Evolutionary conservation across 2,329 filamentous ascomycete genomes (phyloP).

Genomic region (Xylaria sp.): DNA sequence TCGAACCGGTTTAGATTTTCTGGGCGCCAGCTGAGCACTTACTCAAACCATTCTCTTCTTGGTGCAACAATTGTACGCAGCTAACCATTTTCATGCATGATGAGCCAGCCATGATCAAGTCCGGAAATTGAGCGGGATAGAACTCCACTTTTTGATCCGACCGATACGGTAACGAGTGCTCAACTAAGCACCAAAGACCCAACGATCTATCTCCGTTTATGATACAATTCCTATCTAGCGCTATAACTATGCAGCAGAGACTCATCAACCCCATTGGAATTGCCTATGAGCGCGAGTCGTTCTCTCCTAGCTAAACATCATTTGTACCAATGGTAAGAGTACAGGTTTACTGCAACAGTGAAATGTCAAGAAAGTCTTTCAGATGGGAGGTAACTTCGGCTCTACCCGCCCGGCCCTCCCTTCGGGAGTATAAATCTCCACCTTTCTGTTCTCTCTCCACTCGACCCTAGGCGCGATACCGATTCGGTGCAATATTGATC

Average conservation of each 20-base stretch:
- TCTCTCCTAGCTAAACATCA: not conserved
- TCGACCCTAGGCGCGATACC: conserved; percentile 12
- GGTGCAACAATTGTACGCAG: conserved; percentile 21
- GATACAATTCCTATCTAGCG: not conserved
- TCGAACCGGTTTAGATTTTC: conserved; percentile 25
- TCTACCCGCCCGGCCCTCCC: conserved; percentile 23
- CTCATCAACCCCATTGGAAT: not conserved
- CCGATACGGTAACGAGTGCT: conserved; percentile 19
- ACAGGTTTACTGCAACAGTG: not conserved
- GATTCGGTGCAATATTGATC: conserved; percentile 30
- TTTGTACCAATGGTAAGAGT: not conserved
- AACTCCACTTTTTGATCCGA: conserved; percentile 26
- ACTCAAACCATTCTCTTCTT: conserved; percentile 28
- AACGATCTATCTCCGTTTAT: not conserved
- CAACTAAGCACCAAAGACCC: not conserved
- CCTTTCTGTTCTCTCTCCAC: not conserved
- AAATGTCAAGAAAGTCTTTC: not conserved
- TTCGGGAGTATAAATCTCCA: conserved; percentile 6
- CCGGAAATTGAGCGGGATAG: conserved; percentile 28
- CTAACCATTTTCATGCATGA: conserved; percentile 30
- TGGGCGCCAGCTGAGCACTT: conserved; percentile 30
- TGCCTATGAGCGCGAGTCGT: not conserved
- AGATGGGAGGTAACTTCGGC: conserved; percentile 14
- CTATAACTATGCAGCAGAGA: not conserved
- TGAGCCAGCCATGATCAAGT: conserved; percentile 19